phyloP scores from a whole-genome alignment of 2,329 filamentous ascomycete species.

The Aspergillus novofumigatus region DNA sequence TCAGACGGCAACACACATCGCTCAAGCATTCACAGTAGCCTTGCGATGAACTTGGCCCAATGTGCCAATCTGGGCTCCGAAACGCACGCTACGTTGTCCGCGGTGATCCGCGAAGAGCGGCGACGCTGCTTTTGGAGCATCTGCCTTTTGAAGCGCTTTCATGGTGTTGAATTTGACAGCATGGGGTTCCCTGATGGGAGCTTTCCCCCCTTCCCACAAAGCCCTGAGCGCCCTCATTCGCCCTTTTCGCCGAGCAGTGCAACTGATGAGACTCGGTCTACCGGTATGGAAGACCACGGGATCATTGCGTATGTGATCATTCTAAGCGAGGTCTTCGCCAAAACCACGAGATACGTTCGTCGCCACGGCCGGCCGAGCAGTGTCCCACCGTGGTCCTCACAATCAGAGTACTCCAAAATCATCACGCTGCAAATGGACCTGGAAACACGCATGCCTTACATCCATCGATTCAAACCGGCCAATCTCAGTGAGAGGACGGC shows the following conservation, averaged over 20 bases:
- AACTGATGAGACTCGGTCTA: conserved; percentile 19
- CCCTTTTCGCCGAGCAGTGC: conserved; percentile 18
- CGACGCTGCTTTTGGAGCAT: conserved; percentile 43
- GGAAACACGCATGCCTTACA: conserved; percentile 49
- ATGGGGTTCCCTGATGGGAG: conserved; percentile 32
- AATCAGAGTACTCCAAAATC: conserved; percentile 52
- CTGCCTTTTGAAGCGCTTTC: conserved; percentile 41
- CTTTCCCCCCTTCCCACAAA: conserved; percentile 39
- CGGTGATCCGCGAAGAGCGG: conserved; percentile 28
- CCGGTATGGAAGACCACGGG: conserved; percentile 34
- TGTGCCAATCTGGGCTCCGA: conserved; percentile 44
- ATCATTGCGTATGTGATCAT: conserved; percentile 47
- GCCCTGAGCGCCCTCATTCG: conserved; percentile 25
- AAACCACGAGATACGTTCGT: conserved; percentile 46
- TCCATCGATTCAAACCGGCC: conserved; percentile 49
- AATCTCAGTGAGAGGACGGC: conserved; percentile 42
- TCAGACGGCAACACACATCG: conserved; percentile 45
- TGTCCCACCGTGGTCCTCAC: conserved; percentile 46
- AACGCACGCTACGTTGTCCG: conserved; percentile 14
- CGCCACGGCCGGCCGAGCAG: conserved; percentile 42
- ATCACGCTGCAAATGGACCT: conserved; percentile 50
- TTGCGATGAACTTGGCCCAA: conserved; percentile 45
- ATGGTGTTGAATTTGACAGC: conserved; percentile 41
- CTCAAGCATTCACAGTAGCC: conserved; percentile 42
- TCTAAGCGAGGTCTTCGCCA: conserved; percentile 48